A percentile compares a stretch with the other conserved stretches of the same genome.
These are phyloP conservation scores for Mycena alexandri DNA, from an alignment of 768 basidiomycete genomes.

Conservation along the genomic window DNA sequence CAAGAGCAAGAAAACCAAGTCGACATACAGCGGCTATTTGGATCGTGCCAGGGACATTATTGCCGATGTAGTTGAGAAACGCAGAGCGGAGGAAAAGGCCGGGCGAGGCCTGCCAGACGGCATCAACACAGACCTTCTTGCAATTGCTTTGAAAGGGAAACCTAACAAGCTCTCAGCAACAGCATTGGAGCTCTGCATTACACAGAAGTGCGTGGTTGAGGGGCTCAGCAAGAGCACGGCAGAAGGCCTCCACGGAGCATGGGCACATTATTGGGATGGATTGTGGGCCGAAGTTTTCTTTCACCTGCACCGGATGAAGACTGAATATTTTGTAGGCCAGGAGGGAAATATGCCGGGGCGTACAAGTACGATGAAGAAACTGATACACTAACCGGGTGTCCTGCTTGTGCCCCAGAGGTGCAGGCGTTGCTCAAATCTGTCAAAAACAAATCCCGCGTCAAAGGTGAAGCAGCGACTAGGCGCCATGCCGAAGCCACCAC, in stretches of 20 bases:
- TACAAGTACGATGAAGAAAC: slow-evolving; percentile 45
- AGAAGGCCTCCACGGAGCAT: slow-evolving; percentile 45
- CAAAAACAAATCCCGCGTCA: slow-evolving; percentile 38
- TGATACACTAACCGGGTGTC: slow-evolving; percentile 45
- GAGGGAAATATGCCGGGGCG: slow-evolving; percentile 40
- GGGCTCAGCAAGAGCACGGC: slow-evolving; percentile 36
- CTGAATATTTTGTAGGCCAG: slow-evolving; percentile 12
- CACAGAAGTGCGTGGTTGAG: slow-evolving; percentile 49
- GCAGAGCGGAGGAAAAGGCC: not conserved
- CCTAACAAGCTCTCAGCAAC: slow-evolving; percentile 46
- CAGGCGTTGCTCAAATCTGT: slow-evolving; percentile 41
- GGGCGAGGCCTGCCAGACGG: slow-evolving; percentile 15
- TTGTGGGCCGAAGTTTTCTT: slow-evolving; percentile 38
- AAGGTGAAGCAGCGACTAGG: slow-evolving; percentile 40
- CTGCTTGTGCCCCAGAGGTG: slow-evolving; percentile 42
- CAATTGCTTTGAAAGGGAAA: slow-evolving; percentile 42
- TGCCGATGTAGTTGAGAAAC: slow-evolving; percentile 21
- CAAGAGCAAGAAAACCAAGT: slow-evolving; percentile 27
- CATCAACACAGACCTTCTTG: slow-evolving; percentile 40
- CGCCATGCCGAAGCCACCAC: slow-evolving; percentile 49
- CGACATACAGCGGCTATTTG: slow-evolving; percentile 37
- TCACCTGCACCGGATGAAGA: slow-evolving; percentile 16
- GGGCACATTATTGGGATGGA: slow-evolving; percentile 45
- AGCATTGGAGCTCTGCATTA: slow-evolving; percentile 44
- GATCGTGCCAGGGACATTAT: slow-evolving; percentile 35